Evolutionary conservation across 495 filamentous ascomycete species (phyloP).

Genomic region (Podospora pseudoanserina): DNA sequence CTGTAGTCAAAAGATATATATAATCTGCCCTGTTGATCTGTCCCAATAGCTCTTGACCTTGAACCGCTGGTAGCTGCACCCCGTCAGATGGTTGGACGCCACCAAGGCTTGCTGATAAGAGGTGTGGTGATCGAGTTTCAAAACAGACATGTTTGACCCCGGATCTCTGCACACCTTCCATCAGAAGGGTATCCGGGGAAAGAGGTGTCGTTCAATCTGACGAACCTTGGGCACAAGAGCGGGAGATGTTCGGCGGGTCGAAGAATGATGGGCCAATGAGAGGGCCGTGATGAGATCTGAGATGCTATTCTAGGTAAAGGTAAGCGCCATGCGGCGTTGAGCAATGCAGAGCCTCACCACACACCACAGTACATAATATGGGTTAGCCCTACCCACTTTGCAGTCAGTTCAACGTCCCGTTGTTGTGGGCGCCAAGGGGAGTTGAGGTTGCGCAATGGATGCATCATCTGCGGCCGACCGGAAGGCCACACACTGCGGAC

Average conservation of each 20-base stretch:
- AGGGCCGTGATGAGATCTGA: constrained; percentile 13
- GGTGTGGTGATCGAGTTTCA: constrained; percentile 12
- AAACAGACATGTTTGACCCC: constrained; percentile 14
- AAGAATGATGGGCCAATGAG: constrained; percentile 21
- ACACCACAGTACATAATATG: background rate
- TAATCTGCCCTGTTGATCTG: background rate
- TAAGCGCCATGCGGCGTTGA: constrained; percentile 29
- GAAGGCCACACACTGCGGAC: background rate
- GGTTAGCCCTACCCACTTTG: background rate
- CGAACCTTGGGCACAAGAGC: background rate
- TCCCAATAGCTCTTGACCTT: background rate
- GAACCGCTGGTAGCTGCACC: background rate
- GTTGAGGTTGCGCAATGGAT: constrained; percentile 11
- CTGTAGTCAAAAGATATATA: background rate
- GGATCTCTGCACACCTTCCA: constrained; percentile 11
- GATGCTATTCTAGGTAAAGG: constrained; percentile 9
- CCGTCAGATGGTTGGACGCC: background rate
- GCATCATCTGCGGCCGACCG: constrained; percentile 7
- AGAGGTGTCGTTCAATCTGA: constrained; percentile 17
- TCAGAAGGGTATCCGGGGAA: background rate
- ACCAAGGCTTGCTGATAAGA: constrained; percentile 10
- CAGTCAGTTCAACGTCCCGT: constrained; percentile 4
- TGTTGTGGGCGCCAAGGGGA: constrained; percentile 19
- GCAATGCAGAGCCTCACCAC: constrained; percentile 18
- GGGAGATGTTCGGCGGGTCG: constrained; percentile 7